Percentiles rank a stretch among this genome's conserved stretches.
Evolutionary conservation across 2,329 filamentous ascomycete genomes (phyloP).

Genomic region (Aspergillus persii): DNA sequence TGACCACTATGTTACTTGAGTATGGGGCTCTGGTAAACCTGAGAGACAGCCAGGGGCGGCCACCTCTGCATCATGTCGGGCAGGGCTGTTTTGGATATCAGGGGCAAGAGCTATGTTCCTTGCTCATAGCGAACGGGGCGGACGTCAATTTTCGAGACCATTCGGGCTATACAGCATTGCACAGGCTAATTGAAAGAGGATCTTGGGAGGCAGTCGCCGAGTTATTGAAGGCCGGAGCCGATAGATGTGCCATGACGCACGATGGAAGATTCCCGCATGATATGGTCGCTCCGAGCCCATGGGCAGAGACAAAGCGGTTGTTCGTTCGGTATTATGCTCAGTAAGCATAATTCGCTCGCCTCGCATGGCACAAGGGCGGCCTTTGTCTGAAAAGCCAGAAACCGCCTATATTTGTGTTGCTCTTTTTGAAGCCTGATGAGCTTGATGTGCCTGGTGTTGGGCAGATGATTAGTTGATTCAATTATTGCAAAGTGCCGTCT

Average conservation of each 20-base stretch:
- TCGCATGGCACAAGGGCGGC: background rate
- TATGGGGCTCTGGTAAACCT: background rate
- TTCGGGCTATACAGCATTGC: background rate
- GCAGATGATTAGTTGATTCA: background rate
- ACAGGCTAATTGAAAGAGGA: background rate
- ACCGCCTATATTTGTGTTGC: background rate
- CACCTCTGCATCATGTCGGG: background rate
- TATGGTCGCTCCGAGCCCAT: background rate
- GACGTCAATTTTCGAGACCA: background rate
- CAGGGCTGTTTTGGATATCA: background rate
- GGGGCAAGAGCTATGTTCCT: background rate
- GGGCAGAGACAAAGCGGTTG: background rate
- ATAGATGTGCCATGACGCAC: background rate
- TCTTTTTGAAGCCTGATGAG: background rate
- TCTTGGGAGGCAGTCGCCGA: background rate
- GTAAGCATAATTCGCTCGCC: background rate
- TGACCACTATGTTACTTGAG: background rate
- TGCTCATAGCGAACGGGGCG: background rate
- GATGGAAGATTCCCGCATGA: background rate
- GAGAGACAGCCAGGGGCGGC: background rate
- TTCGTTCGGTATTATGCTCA: background rate
- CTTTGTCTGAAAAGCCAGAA: background rate
- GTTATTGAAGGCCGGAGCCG: background rate
- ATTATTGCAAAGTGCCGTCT: background rate
- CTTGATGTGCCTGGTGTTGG: background rate